Evolutionary conservation across 371 early-diverging fungal species (phyloP), one percentile per base, ranked within the genome.

Genomic region (Mucor lusitanicus): DNA sequence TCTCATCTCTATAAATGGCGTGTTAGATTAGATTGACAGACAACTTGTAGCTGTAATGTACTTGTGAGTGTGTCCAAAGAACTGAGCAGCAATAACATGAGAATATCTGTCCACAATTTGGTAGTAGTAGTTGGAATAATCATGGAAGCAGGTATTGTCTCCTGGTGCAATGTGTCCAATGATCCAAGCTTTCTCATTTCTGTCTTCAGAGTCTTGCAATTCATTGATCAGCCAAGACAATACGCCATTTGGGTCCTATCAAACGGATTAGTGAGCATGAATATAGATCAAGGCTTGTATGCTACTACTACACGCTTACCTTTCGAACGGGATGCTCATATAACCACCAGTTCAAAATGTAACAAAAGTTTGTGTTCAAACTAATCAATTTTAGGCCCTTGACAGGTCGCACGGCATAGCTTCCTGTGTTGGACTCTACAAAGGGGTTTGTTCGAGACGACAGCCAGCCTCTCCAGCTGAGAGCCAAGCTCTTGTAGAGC

Each of bases 51-150:
- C 37, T 50, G 11, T 19, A 21, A 9, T 8, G 21, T 73, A 80
- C 84, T 73, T 76, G 70, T 88, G 88, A 6, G 84, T 82, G 44
- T 88, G 88, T 17, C 88, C 88, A 77, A 84, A 88, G 77, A 88
- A 88, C 66, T 88, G 88, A 9, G 72, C 85, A 13, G 85, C 78
- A 73, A 88, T 85, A 25, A 88, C 82, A 61, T 88, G 87, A 82
- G 86, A 7, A 85, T 73, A 58, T 88, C 88, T 78, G 35, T 85
- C 86, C 30, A 88, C 70, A 48, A 84, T 83, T 57, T 86, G 88
- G 62, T 84, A 77, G 72, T 85, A 88, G 19, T 85, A 82, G 21
- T 80, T 80, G 7, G 85, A 82, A 67, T 85, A 86, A 61, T 85
- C 85, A 70, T 84, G 85, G 73, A 86, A 76, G 42, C 87, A 86